A percentile compares a stretch with the other conserved stretches of the same genome.
These are phyloP conservation scores for Neocucurbitaria cava DNA, from an alignment of 2,329 filamentous ascomycete species.

Conservation along the genomic window DNA sequence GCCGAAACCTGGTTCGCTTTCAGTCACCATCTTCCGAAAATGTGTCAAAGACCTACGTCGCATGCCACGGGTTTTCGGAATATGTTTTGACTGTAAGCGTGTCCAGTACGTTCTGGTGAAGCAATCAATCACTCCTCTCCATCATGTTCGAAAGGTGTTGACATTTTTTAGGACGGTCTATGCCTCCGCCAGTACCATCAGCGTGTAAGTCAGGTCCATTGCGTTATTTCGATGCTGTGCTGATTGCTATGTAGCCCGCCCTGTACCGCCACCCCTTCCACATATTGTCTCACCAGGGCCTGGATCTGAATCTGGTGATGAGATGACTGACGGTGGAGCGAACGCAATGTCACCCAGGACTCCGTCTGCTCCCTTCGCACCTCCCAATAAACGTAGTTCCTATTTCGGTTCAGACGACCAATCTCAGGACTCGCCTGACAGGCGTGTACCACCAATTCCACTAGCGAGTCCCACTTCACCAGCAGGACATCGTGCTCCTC, in stretches of 20 bases:
- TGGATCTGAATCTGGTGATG: constrained; percentile 89
- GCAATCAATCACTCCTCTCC: background rate
- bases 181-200: constrained; percentile 46
- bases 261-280: constrained; percentile 62
- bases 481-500: constrained; percentile 50
- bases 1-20: constrained; percentile 28
- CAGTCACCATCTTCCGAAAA: constrained; percentile 37
- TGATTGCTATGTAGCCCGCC: constrained; percentile 61
- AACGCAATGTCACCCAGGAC: constrained; percentile 37
- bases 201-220: constrained; percentile 33
- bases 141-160: constrained; percentile 9
- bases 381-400: constrained; percentile 48
- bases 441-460: constrained; percentile 62
- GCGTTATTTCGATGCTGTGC: background rate
- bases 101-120: constrained; percentile 42
- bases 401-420: constrained; percentile 50
- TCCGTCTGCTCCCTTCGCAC: constrained; percentile 35
- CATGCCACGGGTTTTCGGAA: constrained; percentile 43
- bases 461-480: constrained; percentile 45
- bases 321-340: constrained; percentile 60
- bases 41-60: constrained; percentile 42
- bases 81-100: constrained; percentile 49
- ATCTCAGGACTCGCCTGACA: constrained; percentile 33
- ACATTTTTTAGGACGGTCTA: constrained; percentile 50
- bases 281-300: constrained; percentile 70